phyloP scores from a whole-genome alignment of 768 basidiomycete species.

The Epithele typhae region DNA sequence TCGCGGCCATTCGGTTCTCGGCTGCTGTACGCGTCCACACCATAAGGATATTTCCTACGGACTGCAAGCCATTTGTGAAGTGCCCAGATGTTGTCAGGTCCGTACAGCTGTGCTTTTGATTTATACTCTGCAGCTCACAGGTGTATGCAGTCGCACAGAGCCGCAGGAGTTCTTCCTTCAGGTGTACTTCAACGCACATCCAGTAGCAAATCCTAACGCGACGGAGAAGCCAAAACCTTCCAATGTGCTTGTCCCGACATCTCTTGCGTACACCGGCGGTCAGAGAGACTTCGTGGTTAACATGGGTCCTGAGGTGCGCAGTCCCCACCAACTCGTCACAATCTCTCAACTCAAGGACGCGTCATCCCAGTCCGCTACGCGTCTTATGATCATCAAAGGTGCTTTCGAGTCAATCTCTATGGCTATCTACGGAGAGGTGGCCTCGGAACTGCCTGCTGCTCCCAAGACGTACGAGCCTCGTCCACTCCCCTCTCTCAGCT shows the following conservation, averaged over 20 bases:
- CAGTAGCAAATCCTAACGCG: slow-evolving; percentile 37
- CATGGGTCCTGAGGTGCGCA: slow-evolving; percentile 59
- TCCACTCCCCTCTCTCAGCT: slow-evolving; percentile 30
- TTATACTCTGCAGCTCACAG: slow-evolving; percentile 7
- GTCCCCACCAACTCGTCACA: neutral
- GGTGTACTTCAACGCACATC: slow-evolving; percentile 70
- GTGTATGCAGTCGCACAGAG: slow-evolving; percentile 51
- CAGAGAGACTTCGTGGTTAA: slow-evolving; percentile 62
- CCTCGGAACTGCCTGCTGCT: slow-evolving; percentile 39
- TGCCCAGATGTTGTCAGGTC: slow-evolving; percentile 47
- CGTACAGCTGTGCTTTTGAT: neutral
- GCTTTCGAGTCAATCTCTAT: slow-evolving; percentile 62
- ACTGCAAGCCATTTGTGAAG: slow-evolving; percentile 54
- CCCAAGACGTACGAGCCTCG: slow-evolving; percentile 39
- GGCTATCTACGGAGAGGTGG: slow-evolving; percentile 53
- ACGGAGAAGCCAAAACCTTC: slow-evolving; percentile 61
- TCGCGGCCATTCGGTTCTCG: slow-evolving; percentile 71
- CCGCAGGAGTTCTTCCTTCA: slow-evolving; percentile 73
- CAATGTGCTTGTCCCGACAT: slow-evolving; percentile 70
- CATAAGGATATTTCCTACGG: slow-evolving; percentile 67
- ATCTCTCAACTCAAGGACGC: slow-evolving; percentile 4
- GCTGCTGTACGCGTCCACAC: slow-evolving; percentile 63
- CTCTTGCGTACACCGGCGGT: slow-evolving; percentile 68
- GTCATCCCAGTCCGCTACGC: slow-evolving; percentile 55
- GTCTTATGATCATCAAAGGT: slow-evolving; percentile 80